Conservation (phyloP, 441 rosid species). For the Euphorbia corollata region DNA sequence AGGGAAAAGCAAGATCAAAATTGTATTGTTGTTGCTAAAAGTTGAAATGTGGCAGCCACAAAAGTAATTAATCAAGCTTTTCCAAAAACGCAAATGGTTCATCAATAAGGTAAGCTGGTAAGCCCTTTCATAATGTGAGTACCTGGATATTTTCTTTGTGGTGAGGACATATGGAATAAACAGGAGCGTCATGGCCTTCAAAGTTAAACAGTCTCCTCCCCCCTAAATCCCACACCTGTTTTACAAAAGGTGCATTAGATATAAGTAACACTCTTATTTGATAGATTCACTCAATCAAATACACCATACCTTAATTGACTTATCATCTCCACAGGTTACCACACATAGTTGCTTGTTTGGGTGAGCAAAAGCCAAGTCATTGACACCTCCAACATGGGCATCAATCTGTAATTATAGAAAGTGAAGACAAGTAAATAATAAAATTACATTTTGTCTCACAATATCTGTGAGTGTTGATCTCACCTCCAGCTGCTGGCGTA, state of each 20-base stretch:
- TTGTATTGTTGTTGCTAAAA: background rate
- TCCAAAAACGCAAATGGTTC: background rate
- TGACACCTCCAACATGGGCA: conserved; percentile 80
- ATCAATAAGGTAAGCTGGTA: background rate
- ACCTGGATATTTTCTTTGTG: conserved; percentile 85
- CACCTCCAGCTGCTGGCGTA: conserved; percentile 68
- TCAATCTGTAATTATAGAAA: conserved; percentile 50
- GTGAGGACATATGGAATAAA: conserved; percentile 79
- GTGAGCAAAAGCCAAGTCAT: conserved; percentile 84
- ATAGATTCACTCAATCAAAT: conserved; percentile 2
- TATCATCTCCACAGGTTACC: conserved; percentile 92
- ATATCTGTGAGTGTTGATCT: conserved; percentile 17
- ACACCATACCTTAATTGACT: conserved; percentile 59
- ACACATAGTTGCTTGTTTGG: conserved; percentile 74
- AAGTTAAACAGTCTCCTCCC: conserved; percentile 59
- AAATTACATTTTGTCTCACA: conserved; percentile 14
- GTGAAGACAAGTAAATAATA: conserved; percentile 14
- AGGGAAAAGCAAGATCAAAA: background rate
- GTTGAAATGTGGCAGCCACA: background rate
- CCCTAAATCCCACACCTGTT: conserved; percentile 70
- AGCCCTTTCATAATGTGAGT: conserved; percentile 4
- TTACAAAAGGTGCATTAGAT: conserved; percentile 27
- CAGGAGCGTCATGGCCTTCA: conserved; percentile 80
- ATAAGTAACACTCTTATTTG: conserved; percentile 11
- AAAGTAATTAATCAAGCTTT: background rate